Conservation (phyloP, 2,329 filamentous ascomycete species). For the Monosporascus cannonballus region DNA sequence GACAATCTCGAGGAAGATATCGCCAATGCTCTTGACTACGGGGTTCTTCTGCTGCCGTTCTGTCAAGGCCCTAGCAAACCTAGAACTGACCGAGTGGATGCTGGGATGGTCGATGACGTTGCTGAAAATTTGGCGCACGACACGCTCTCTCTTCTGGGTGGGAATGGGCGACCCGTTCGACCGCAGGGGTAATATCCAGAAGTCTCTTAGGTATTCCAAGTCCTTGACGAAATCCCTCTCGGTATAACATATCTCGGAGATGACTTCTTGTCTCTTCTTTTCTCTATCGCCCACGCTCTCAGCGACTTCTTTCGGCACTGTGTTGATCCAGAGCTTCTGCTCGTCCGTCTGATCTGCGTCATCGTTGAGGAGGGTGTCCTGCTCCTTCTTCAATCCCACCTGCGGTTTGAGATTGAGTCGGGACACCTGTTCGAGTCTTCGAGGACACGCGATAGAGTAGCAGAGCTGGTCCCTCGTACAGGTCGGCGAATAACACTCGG, state of each 20-base stretch:
- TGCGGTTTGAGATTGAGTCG: conserved; percentile 89
- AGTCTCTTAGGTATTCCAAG: conserved; percentile 92
- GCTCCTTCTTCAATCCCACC: conserved; percentile 69
- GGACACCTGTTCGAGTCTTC: conserved; percentile 90
- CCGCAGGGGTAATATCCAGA: conserved; percentile 92
- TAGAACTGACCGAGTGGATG: conserved; percentile 85
- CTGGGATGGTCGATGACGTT: conserved; percentile 80
- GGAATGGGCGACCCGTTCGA: conserved; percentile 83
- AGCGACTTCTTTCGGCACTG: conserved; percentile 88
- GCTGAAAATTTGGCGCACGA: conserved; percentile 90
- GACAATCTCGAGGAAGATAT: conserved; percentile 89
- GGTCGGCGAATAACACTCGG: conserved; percentile 96
- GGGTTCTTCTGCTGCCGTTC: conserved; percentile 84
- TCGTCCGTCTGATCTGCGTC: conserved; percentile 81
- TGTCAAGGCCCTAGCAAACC: conserved; percentile 82
- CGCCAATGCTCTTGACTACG: conserved; percentile 83
- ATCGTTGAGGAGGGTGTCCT: conserved; percentile 56
- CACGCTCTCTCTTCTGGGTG: conserved; percentile 77
- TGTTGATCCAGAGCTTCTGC: conserved; percentile 99
- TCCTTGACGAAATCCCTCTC: conserved; percentile 99
- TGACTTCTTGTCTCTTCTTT: conserved; percentile 96
- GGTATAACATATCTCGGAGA: conserved; percentile 97
- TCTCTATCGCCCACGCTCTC: conserved; percentile 85
- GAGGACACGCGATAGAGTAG: conserved; percentile 95
- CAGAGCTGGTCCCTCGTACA: conserved; percentile 93